Evolutionary conservation across 2,329 filamentous ascomycete species (phyloP).

Genomic region (Atkinsonella texensis): DNA sequence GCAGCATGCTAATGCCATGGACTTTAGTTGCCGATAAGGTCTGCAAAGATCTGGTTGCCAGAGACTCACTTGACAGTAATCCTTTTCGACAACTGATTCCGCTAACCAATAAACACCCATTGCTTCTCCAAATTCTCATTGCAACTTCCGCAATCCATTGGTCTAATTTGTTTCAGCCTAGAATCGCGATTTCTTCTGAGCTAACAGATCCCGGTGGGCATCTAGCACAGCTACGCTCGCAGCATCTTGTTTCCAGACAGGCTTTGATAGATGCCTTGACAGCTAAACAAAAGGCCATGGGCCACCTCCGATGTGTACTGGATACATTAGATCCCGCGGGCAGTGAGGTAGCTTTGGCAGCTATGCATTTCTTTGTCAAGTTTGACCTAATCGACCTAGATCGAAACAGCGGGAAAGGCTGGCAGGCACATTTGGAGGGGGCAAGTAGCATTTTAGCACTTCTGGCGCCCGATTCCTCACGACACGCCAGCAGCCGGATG

Average conservation of each 20-base stretch:
- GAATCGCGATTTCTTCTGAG: conserved; percentile 18
- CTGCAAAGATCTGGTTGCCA: conserved; percentile 41
- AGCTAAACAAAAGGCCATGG: conserved; percentile 35
- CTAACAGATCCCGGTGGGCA: conserved; percentile 25
- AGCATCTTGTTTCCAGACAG: conserved; percentile 24
- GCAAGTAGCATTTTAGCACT: conserved; percentile 30
- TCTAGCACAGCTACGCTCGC: conserved; percentile 24
- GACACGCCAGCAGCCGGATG: conserved; percentile 20
- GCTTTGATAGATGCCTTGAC: conserved; percentile 34
- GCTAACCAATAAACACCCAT: conserved; percentile 30
- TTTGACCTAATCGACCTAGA: conserved; percentile 39
- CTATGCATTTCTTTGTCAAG: conserved; percentile 39
- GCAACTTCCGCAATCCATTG: conserved; percentile 38
- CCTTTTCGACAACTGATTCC: conserved; percentile 38
- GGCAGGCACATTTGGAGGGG: conserved; percentile 34
- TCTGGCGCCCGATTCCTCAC: conserved; percentile 17
- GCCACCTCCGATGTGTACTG: conserved; percentile 27
- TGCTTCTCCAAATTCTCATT: conserved; percentile 35
- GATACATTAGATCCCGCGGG: conserved; percentile 26
- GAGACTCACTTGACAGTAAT: conserved; percentile 33
- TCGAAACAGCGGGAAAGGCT: conserved; percentile 27
- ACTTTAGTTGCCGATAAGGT: conserved; percentile 31
- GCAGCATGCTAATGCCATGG: conserved; percentile 13
- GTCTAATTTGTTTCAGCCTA: conserved; percentile 29
- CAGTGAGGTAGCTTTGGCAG: conserved; percentile 34